phyloP scores from a whole-genome alignment of 306 rosid species.

The Rosa rugosa region DNA sequence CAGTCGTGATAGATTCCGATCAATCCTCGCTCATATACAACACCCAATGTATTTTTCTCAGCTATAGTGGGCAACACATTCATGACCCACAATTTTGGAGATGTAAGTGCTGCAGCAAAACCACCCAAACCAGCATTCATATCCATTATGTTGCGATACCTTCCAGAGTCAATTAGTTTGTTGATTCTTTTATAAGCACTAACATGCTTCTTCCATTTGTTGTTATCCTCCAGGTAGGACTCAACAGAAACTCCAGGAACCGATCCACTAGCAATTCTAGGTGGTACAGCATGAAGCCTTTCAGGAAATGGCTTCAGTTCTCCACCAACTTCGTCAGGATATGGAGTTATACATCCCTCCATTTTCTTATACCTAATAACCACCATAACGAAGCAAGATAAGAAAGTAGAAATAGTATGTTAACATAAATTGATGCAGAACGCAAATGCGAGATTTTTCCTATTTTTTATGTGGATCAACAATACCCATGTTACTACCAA shows the following conservation, averaged over 20 bases:
- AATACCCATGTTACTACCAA: neutral
- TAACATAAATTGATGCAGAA: conserved; percentile 6
- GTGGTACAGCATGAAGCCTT: conserved; percentile 77
- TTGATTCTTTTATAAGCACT: conserved; percentile 79
- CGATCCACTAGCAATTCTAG: conserved; percentile 77
- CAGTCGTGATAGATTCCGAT: conserved; percentile 96
- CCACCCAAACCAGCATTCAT: conserved; percentile 96
- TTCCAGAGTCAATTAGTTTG: conserved; percentile 66
- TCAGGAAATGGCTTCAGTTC: conserved; percentile 72
- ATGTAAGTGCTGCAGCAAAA: conserved; percentile 80
- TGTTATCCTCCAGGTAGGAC: conserved; percentile 62
- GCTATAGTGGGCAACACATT: conserved; percentile 91
- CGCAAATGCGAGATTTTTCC: neutral
- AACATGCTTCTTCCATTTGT: conserved; percentile 83
- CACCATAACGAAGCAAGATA: conserved; percentile 30
- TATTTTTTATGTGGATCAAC: neutral
- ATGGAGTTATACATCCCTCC: conserved; percentile 79
- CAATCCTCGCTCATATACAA: conserved; percentile 74
- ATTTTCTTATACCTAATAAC: conserved; percentile 77
- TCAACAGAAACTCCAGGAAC: conserved; percentile 72
- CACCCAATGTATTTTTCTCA: conserved; percentile 69
- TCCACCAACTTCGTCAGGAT: conserved; percentile 47
- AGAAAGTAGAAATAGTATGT: conserved; percentile 5
- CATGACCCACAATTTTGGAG: conserved; percentile 92
- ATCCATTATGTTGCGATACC: conserved; percentile 96